Percentiles rank a stretch among this genome's conserved stretches.
phyloP scores from a whole-genome alignment of 495 filamentous ascomycete species.

The Aspergillus ellipticus region DNA sequence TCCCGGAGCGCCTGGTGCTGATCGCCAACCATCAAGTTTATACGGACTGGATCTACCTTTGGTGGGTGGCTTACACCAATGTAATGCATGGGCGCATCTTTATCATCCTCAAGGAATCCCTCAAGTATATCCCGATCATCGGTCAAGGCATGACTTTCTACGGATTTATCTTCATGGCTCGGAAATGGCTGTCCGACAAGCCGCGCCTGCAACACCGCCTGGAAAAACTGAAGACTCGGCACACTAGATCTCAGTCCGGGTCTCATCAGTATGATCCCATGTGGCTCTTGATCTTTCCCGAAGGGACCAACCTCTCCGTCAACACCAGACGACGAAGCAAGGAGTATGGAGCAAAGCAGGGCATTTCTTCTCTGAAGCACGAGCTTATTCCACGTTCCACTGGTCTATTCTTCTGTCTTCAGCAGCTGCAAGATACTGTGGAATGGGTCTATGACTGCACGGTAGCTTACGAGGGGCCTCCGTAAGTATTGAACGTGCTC shows the following conservation, averaged over 20 bases:
- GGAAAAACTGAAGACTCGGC: conserved; percentile 52
- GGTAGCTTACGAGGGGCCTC: conserved; percentile 64
- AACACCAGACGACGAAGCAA: conserved; percentile 55
- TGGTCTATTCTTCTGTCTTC: conserved; percentile 59
- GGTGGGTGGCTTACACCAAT: conserved; percentile 65
- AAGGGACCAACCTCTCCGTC: conserved; percentile 61
- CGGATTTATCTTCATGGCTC: conserved; percentile 66
- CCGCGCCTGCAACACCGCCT: conserved; percentile 56
- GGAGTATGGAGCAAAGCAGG: conserved; percentile 54
- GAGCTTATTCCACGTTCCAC: conserved; percentile 59
- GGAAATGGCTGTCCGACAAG: conserved; percentile 64
- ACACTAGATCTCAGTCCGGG: conserved; percentile 48
- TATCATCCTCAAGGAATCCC: conserved; percentile 66
- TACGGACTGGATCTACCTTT: conserved; percentile 69
- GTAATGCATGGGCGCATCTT: conserved; percentile 64
- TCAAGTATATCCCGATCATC: conserved; percentile 61
- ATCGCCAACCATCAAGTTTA: conserved; percentile 70
- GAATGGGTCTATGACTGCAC: conserved; percentile 70
- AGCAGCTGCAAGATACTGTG: conserved; percentile 56
- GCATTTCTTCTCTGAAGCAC: conserved; percentile 51
- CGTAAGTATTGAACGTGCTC: conserved; percentile 42
- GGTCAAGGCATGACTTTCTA: conserved; percentile 67
- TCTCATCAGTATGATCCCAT: conserved; percentile 56
- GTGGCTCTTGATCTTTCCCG: conserved; percentile 70
- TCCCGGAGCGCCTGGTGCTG: conserved; percentile 59